Evolutionary conservation across 495 filamentous ascomycete species (phyloP).

Genomic region (Aspergillus funiculosus): DNA sequence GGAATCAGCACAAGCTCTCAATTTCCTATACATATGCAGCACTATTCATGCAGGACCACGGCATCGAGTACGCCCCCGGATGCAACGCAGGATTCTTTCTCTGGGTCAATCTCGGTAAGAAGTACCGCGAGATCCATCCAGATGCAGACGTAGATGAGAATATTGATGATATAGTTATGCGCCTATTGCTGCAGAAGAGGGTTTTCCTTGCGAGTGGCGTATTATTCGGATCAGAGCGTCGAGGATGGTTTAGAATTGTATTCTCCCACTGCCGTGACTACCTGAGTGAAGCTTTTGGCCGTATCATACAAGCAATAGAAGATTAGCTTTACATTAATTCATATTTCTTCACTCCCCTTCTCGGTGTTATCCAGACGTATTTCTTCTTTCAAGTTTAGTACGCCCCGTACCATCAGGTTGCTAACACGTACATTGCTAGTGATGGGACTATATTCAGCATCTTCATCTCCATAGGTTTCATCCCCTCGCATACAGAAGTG

Average conservation of each 20-base stretch:
- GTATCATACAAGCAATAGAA: no score
- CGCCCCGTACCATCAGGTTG: no score
- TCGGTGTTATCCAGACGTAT: no score
- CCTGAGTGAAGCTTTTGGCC: neutral
- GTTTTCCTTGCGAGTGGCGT: slow-evolving; percentile 42
- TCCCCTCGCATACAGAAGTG: no score
- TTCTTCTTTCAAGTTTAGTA: no score
- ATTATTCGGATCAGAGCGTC: slow-evolving; percentile 38
- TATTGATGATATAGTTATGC: slow-evolving; percentile 24
- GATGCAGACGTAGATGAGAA: slow-evolving; percentile 20
- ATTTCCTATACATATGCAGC: slow-evolving; percentile 32
- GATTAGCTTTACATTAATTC: no score
- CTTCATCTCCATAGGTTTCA: no score
- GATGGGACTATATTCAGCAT: no score
- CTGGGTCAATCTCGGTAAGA: slow-evolving; percentile 51
- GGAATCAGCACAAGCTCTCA: slow-evolving; percentile 34
- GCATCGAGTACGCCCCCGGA: slow-evolving; percentile 35
- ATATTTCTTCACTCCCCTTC: no score
- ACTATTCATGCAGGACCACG: slow-evolving; percentile 29
- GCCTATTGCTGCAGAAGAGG: slow-evolving; percentile 33
- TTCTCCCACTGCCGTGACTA: neutral
- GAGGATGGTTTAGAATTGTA: slow-evolving; percentile 50
- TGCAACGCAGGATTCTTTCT: slow-evolving; percentile 54
- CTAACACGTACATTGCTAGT: no score
- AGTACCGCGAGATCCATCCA: slow-evolving; percentile 26